Conservation (phyloP, 192 early-diverging fungal genomes). For the Jimgerdemannia flammicorona region DNA sequence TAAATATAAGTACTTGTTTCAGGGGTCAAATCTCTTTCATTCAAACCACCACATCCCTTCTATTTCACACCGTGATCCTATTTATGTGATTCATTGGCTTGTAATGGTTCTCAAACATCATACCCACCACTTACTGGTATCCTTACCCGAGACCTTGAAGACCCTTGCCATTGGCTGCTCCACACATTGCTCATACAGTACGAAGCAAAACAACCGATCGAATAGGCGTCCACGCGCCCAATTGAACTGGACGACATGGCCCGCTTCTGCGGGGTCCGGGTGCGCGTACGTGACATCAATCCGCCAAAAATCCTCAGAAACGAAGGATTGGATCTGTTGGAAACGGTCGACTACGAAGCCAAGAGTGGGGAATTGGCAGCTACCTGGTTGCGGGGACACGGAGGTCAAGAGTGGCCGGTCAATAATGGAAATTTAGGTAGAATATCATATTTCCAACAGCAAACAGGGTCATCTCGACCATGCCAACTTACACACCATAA, state of each 20-base stretch:
- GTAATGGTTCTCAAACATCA: not conserved
- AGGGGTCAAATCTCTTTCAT: not conserved
- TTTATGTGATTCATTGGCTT: not conserved
- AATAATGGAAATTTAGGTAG: no score
- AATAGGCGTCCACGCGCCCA: constrained; percentile 79
- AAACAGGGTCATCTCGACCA: not conserved
- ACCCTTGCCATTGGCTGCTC: constrained; percentile 54
- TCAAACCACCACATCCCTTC: not conserved
- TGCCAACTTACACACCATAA: constrained; percentile 55
- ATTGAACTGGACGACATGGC: constrained; percentile 49
- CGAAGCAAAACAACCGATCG: constrained; percentile 64
- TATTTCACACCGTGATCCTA: no score
- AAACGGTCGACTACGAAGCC: constrained; percentile 94
- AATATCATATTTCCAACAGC: not conserved
- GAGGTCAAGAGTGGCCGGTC: no score
- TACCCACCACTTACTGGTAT: constrained; percentile 76
- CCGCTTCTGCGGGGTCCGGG: constrained; percentile 28
- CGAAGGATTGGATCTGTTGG: constrained; percentile 69
- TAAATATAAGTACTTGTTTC: not conserved
- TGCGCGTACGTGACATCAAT: constrained; percentile 58
- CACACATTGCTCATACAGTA: constrained; percentile 76
- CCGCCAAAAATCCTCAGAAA: constrained; percentile 90
- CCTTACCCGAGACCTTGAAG: constrained; percentile 50
- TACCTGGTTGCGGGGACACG: constrained; percentile 38
- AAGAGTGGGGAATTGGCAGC: constrained; percentile 95